A percentile compares a stretch with the other conserved stretches of the same genome.
phyloP scores from a whole-genome alignment of 768 basidiomycete species.

The Lactarius evosmus region DNA sequence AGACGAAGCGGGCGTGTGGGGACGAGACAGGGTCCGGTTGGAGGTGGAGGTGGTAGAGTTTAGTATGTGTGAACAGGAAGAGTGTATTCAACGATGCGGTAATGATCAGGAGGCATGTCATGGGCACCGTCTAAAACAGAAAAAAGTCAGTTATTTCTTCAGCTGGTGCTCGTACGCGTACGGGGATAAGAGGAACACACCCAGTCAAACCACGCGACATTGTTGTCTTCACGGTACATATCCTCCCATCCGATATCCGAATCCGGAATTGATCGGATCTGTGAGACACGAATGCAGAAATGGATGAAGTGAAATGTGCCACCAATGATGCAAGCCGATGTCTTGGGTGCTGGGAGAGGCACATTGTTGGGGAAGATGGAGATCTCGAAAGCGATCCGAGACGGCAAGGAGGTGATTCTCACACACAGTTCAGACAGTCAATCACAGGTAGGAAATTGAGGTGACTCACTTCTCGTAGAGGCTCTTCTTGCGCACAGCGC shows the following conservation, averaged over 20 bases:
- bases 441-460: neutral
- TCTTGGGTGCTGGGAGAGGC: constrained; percentile 64
- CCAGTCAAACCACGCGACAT: constrained; percentile 77
- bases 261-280: constrained; percentile 54
- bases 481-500: constrained; percentile 61
- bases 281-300: constrained; percentile 59
- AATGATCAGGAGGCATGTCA: constrained; percentile 53
- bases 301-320: constrained; percentile 64
- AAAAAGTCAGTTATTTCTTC: constrained; percentile 13
- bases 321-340: constrained; percentile 64
- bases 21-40: constrained; percentile 65
- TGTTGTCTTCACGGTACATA: constrained; percentile 64
- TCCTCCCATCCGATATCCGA: constrained; percentile 78
- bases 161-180: neutral
- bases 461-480: constrained; percentile 55
- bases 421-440: constrained; percentile 16
- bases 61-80: constrained; percentile 67
- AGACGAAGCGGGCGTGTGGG: constrained; percentile 66
- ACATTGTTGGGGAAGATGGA: constrained; percentile 79
- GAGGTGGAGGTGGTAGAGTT: constrained; percentile 64
- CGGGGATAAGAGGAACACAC: constrained; percentile 38
- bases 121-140: constrained; percentile 56
- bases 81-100: constrained; percentile 57
- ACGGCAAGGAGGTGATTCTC: constrained; percentile 66
- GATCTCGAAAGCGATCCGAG: constrained; percentile 72